A percentile compares a stretch with the other conserved stretches of the same genome.
These are phyloP conservation scores for Fusarium nematophilum DNA, from an alignment of 2,329 filamentous ascomycete species.

Conservation along the genomic window DNA sequence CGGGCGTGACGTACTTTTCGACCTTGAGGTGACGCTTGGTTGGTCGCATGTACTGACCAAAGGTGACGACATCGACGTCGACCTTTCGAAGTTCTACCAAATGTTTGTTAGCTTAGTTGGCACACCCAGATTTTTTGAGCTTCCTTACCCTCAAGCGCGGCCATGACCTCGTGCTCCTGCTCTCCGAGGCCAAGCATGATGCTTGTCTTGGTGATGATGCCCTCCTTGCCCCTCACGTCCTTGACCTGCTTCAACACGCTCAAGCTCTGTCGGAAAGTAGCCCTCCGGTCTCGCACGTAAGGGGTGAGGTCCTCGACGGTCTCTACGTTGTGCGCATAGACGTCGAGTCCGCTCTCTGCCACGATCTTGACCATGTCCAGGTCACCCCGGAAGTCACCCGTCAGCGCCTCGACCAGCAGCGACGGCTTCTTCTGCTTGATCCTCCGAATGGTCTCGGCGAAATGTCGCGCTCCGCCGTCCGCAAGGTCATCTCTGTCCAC, in stretches of 20 bases:
- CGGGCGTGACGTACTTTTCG: constrained; percentile 92
- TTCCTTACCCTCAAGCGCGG: constrained; percentile 74
- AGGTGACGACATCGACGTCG: constrained; percentile 94
- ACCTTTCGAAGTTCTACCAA: constrained; percentile 77
- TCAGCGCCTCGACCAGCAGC: constrained; percentile 84
- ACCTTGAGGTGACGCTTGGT: constrained; percentile 99
- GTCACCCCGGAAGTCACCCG: constrained; percentile 88
- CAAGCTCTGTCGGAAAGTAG: constrained; percentile 88
- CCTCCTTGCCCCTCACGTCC: constrained; percentile 71
- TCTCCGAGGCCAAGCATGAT: constrained; percentile 97
- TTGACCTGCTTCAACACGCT: constrained; percentile 85
- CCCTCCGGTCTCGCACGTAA: constrained; percentile 87
- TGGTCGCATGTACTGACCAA: constrained; percentile 99
- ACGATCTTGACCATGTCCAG: constrained; percentile 88
- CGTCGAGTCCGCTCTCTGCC: constrained; percentile 88
- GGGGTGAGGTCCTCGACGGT: constrained; percentile 92
- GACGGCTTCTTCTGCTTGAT: constrained; percentile 87
- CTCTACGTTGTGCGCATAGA: constrained; percentile 97
- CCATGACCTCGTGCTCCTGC: constrained; percentile 86
- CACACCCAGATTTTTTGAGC: not conserved
- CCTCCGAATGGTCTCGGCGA: constrained; percentile 91
- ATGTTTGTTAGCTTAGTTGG: constrained; percentile 20
- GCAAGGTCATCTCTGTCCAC: constrained; percentile 93
- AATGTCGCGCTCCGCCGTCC: constrained; percentile 90
- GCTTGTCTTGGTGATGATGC: constrained; percentile 97